A percentile compares a stretch with the other conserved stretches of the same genome.
Conservation (phyloP, 495 filamentous ascomycete genomes). For the Talaromyces thailandensis region DNA sequence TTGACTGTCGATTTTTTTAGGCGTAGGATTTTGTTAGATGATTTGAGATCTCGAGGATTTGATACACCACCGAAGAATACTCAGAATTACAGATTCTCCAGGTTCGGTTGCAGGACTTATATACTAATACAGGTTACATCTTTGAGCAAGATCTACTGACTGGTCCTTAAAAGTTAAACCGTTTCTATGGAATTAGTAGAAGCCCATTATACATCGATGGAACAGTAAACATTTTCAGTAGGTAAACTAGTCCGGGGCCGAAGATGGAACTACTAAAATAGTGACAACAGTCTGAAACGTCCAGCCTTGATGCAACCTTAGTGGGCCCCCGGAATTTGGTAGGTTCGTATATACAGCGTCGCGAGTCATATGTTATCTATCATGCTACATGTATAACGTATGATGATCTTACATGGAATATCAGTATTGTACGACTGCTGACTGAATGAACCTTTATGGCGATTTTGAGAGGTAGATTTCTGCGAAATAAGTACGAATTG, state of each 20-base stretch:
- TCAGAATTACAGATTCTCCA: not conserved
- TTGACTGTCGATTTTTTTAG: not conserved
- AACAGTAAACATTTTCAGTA: not conserved
- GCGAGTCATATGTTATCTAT: not conserved
- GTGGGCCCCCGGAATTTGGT: not conserved
- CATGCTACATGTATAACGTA: not conserved
- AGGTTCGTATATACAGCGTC: not conserved
- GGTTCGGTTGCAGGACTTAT: not conserved
- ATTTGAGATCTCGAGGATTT: not conserved
- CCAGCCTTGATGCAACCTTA: not conserved
- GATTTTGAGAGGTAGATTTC: not conserved
- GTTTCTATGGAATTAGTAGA: not conserved
- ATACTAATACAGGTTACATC: not conserved
- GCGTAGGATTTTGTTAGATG: not conserved
- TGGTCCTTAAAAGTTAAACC: not conserved
- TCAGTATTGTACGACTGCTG: not conserved
- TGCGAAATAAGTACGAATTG: not conserved
- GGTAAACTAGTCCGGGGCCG: not conserved
- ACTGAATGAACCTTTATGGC: not conserved
- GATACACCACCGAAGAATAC: not conserved
- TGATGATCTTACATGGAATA: not conserved
- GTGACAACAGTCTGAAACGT: not conserved
- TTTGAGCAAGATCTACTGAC: not conserved
- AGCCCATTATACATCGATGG: not conserved
- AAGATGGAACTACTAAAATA: not conserved